Conservation (phyloP, 768 basidiomycete genomes). For the Suillus subalutaceus region DNA sequence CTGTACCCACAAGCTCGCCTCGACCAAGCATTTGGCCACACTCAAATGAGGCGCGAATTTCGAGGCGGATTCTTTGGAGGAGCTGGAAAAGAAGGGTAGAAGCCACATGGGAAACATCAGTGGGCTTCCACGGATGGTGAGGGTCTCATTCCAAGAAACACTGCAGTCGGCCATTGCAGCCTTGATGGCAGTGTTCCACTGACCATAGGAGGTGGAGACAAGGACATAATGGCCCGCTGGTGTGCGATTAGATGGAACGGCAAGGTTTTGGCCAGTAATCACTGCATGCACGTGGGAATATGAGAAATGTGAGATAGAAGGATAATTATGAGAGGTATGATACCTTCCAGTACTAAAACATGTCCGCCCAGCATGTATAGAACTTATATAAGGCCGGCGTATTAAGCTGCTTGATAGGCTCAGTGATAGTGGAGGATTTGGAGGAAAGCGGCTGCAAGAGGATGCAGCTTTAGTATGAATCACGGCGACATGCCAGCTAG, state of each 20-base stretch:
- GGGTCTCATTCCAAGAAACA: background rate
- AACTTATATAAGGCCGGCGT: background rate
- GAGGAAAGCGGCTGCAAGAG: background rate
- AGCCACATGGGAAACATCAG: background rate
- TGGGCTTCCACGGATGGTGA: background rate
- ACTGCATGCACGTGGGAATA: background rate
- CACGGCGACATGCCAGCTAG: background rate
- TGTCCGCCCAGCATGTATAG: background rate
- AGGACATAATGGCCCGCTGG: background rate
- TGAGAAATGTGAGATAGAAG: background rate
- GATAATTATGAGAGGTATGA: background rate
- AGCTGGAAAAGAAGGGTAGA: background rate
- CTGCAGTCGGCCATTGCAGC: background rate
- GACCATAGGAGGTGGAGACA: background rate
- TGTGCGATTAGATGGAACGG: background rate
- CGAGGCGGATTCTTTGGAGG: background rate
- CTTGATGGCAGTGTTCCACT: background rate
- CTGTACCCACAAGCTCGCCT: background rate
- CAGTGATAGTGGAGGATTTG: background rate
- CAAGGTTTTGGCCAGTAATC: background rate
- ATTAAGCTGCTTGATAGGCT: background rate
- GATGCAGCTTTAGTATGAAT: background rate
- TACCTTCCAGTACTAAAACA: background rate
- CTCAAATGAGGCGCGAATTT: slow-evolving; percentile 1
- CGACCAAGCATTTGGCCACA: background rate